Evolutionary conservation across 345 rosid genomes (phyloP).

Genomic region (Aquilaria malaccensis): DNA sequence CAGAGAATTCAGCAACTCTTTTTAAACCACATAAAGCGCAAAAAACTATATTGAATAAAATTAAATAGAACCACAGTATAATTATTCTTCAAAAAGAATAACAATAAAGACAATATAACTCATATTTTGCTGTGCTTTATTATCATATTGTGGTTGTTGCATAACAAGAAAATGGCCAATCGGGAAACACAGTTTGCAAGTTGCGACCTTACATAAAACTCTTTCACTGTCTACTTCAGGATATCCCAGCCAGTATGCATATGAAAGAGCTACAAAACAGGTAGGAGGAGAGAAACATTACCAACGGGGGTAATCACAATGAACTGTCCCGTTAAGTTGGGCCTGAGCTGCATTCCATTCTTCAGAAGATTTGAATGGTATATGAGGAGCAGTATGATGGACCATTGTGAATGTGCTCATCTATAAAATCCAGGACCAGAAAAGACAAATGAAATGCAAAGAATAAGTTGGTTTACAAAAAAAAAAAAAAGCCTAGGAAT

Average conservation of each 20-base stretch:
- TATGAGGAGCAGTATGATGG: slow-evolving; percentile 94
- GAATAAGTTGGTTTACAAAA: no score
- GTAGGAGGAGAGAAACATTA: slow-evolving; percentile 19
- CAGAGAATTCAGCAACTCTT: slow-evolving; percentile 14
- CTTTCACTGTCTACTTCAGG: no score
- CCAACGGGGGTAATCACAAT: slow-evolving; percentile 88
- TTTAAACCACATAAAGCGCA: not conserved
- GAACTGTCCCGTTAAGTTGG: slow-evolving; percentile 88
- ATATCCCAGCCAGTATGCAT: not conserved
- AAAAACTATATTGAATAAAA: not conserved
- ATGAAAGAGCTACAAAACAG: slow-evolving; percentile 9
- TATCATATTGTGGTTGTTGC: no score
- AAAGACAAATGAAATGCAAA: slow-evolving; percentile 1
- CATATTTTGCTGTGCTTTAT: not conserved
- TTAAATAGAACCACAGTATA: not conserved
- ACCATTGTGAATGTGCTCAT: slow-evolving; percentile 99
- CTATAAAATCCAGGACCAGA: slow-evolving; percentile 19
- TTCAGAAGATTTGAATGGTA: slow-evolving; percentile 65
- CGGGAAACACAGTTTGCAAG: not conserved
- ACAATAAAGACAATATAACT: not conserved
- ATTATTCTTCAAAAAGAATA: not conserved
- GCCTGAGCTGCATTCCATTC: slow-evolving; percentile 95
- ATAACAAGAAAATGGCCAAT: no score
- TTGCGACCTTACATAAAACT: no score
- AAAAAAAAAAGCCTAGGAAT: no score